Base-by-base conservation (phyloP, 768 basidiomycete genomes). In the Candolleomyces eurysporus region DNA sequence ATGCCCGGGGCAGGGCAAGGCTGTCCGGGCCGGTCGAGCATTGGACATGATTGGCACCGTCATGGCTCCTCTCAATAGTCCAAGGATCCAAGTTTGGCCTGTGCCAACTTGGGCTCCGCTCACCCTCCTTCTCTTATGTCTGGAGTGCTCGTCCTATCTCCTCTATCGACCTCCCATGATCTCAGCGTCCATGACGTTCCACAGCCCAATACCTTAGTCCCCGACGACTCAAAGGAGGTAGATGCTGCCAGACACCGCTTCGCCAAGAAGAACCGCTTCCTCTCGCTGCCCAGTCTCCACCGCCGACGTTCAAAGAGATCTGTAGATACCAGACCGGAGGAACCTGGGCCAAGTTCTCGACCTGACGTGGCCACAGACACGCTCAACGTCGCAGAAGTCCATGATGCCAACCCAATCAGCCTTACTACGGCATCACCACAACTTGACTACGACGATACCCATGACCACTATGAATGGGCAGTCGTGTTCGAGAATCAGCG, bases 401-500 rank as follows among this genome's bases (percentile, higher is more conserved):
- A 49, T 5, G 32, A 48, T 6, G 51, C 43, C 26, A 30, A 26
- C 13, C 40, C 59, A 21, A 60, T 60, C 49, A 51, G 49, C n/a
- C 43, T 61, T 11, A 51, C 50, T 40, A 36, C 19, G 36, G 19
- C 54, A 22, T 45, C 49, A n/a, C 3, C 56, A n/a, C 17, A 36
- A 7, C 58, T 66, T 52, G 61, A 66, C 30, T 63, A 71, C 32
- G 64, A 69, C 55, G 67, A 76, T 19, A 73, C 77, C 63, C 70
- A 72, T 58, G 85, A 89, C 67, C 72, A 79, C 13, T 93, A 89
- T 69, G 81, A 82, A 71, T 94, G 91, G 91, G 91, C 89, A 7
- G 71, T 89, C 10, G 67, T 93, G 10, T 91, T 91, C 63, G 91
- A 94, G 74, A 92, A 93, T 68, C 91, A 94, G 73, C 78, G 91